These are phyloP conservation scores for Thalassiosira mediterranea DNA, from an alignment of 352 stramenopile species.

Conservation along the genomic window DNA sequence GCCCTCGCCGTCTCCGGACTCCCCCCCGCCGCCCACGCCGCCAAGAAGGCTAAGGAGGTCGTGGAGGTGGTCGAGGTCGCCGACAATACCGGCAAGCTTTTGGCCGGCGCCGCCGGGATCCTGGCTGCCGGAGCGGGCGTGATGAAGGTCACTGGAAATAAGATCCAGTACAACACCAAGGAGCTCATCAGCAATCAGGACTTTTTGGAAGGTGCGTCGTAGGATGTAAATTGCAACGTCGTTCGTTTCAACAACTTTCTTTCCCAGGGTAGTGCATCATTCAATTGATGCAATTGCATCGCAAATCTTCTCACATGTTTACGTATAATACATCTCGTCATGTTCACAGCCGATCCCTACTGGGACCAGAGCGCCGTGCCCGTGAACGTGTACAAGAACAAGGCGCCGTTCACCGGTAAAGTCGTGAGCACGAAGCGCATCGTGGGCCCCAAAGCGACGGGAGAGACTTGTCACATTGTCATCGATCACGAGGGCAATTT, in stretches of 20 bases:
- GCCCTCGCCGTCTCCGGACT: constrained; percentile 57
- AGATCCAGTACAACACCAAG: too few relatives aligned
- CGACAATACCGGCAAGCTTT: constrained; percentile 66
- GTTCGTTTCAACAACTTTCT: too few relatives aligned
- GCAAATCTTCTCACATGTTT: too few relatives aligned
- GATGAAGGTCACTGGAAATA: constrained; percentile 37
- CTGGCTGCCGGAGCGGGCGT: constrained; percentile 55
- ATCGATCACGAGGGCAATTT: constrained; percentile 89
- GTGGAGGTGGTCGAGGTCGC: constrained; percentile 68
- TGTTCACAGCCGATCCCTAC: constrained; percentile 86
- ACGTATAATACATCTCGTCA: too few relatives aligned
- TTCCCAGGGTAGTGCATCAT: too few relatives aligned
- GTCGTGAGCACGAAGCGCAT: constrained; percentile 89
- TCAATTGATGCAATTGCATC: too few relatives aligned
- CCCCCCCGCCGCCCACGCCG: constrained; percentile 53
- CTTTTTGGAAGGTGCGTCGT: constrained; percentile 88
- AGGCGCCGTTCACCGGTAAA: constrained; percentile 87
- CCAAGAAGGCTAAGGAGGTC: constrained; percentile 60
- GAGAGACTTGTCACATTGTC: constrained; percentile 90
- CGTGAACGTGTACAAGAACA: constrained; percentile 89
- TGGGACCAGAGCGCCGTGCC: constrained; percentile 85
- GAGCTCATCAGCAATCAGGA: constrained; percentile 58
- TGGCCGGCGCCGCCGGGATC: constrained; percentile 57
- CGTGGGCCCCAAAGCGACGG: constrained; percentile 87
- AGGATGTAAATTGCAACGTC: too few relatives aligned